Evolutionary conservation across 2,329 filamentous ascomycete genomes (phyloP).

Genomic region (Exophiala lecanii-corni): DNA sequence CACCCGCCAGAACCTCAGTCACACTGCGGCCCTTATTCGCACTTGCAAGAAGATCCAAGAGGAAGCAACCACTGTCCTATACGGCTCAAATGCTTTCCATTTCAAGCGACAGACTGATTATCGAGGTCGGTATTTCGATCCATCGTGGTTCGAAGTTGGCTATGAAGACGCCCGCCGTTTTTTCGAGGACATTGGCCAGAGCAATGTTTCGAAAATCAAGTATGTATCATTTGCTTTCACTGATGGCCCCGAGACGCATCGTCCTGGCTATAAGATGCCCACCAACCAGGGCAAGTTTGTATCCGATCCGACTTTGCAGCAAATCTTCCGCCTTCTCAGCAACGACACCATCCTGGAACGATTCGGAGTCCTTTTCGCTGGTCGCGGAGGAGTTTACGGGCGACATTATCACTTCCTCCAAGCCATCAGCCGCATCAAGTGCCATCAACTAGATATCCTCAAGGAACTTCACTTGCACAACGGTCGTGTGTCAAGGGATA

Average conservation of each 20-base stretch:
- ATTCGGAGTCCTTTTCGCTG: constrained; percentile 40
- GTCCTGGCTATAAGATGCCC: constrained; percentile 35
- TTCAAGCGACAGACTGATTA: constrained; percentile 36
- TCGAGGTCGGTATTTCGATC: constrained; percentile 39
- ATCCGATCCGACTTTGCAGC: constrained; percentile 44
- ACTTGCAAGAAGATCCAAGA: constrained; percentile 42
- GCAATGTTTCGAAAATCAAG: constrained; percentile 44
- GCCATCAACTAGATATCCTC: constrained; percentile 36
- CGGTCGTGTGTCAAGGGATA: background rate
- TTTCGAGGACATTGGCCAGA: constrained; percentile 44
- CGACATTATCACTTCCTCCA: constrained; percentile 39
- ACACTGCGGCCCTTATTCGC: constrained; percentile 43
- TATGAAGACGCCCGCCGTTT: constrained; percentile 44
- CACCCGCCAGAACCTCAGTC: constrained; percentile 34
- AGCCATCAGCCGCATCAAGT: constrained; percentile 42
- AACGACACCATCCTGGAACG: constrained; percentile 39
- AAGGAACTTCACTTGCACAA: background rate
- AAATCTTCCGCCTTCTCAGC: constrained; percentile 41
- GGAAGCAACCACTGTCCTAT: constrained; percentile 46
- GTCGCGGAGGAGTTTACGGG: constrained; percentile 33
- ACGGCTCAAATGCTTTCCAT: constrained; percentile 47
- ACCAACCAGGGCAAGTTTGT: constrained; percentile 41
- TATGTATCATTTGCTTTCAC: constrained; percentile 42
- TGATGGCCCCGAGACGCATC: constrained; percentile 41
- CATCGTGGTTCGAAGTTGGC: constrained; percentile 43